phyloP scores from a whole-genome alignment of 495 filamentous ascomycete species.

The Hyaloscypha hepaticicola region DNA sequence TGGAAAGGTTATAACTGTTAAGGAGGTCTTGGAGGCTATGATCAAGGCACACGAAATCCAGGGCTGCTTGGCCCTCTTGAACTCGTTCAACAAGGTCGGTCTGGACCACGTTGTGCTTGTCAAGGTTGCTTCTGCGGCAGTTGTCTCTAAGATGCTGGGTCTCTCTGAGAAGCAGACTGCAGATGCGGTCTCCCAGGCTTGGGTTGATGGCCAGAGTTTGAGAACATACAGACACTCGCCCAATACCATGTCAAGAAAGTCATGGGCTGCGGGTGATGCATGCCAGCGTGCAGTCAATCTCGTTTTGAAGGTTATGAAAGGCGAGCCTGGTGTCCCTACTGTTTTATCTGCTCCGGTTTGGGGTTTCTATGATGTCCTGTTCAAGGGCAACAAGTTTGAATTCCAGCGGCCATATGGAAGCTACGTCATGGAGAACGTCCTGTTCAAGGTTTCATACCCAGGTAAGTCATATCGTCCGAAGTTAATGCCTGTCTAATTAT shows the following conservation, averaged over 20 bases:
- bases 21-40: slow-evolving; percentile 95
- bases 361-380: slow-evolving; percentile 98
- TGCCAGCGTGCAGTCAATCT: slow-evolving; percentile 96
- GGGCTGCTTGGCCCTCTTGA: slow-evolving; percentile 92
- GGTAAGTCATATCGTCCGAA: slow-evolving; percentile 49
- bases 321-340: slow-evolving; percentile 86
- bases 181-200: slow-evolving; percentile 94
- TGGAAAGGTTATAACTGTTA: slow-evolving; percentile 82
- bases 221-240: slow-evolving; percentile 96
- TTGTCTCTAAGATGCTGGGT: slow-evolving; percentile 91
- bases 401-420: slow-evolving; percentile 95
- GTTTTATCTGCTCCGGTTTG: slow-evolving; percentile 91
- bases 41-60: slow-evolving; percentile 99
- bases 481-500: not conserved
- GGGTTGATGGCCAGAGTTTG: slow-evolving; percentile 93
- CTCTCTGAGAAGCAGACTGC: slow-evolving; percentile 86
- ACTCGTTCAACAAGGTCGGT: slow-evolving; percentile 97
- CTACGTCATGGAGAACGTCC: slow-evolving; percentile 99
- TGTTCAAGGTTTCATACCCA: slow-evolving; percentile 99
- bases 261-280: slow-evolving; percentile 97
- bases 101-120: slow-evolving; percentile 97
- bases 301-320: slow-evolving; percentile 87
- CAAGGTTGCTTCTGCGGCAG: slow-evolving; percentile 94
- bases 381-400: slow-evolving; percentile 91
- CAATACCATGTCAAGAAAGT: slow-evolving; percentile 99